Percentiles rank a stretch among this genome's conserved stretches.
These are phyloP conservation scores for Orbilia ellipsospora DNA, from an alignment of 2,329 filamentous ascomycete species.

Conservation along the genomic window DNA sequence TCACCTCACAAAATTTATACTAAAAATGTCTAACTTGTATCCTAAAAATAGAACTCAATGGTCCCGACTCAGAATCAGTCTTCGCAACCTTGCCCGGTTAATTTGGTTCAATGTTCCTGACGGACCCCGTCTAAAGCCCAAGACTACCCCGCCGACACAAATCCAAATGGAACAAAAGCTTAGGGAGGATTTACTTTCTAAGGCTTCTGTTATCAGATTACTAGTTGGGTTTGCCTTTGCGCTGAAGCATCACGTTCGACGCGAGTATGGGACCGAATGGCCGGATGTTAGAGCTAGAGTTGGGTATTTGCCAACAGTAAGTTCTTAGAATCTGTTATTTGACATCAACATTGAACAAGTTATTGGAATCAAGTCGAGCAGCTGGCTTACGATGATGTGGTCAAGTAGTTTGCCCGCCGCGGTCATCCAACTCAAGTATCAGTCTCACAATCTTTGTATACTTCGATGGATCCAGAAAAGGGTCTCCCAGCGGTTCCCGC, in stretches of 20 bases:
- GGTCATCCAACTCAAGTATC: slow-evolving; percentile 40
- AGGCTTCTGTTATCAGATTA: slow-evolving; percentile 52
- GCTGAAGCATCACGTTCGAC: slow-evolving; percentile 50
- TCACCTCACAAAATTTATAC: background rate
- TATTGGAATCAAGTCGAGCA: too few species aligned
- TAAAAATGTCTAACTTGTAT: background rate
- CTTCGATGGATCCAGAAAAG: slow-evolving; percentile 49
- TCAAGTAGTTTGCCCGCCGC: slow-evolving; percentile 41
- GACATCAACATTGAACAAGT: too few species aligned
- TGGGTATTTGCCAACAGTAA: slow-evolving; percentile 54
- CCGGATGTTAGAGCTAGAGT: slow-evolving; percentile 49
- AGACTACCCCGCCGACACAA: slow-evolving; percentile 41
- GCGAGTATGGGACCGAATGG: slow-evolving; percentile 55
- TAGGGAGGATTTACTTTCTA: slow-evolving; percentile 51
- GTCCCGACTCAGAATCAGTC: slow-evolving; percentile 32
- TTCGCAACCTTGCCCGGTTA: slow-evolving; percentile 37
- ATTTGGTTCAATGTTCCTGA: slow-evolving; percentile 53
- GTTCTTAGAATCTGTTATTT: slow-evolving; percentile 2
- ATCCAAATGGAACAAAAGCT: slow-evolving; percentile 51
- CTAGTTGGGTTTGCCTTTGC: slow-evolving; percentile 53
- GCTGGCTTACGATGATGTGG: background rate
- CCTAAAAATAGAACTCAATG: slow-evolving; percentile 26
- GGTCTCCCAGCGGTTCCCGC: slow-evolving; percentile 43
- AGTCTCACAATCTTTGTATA: slow-evolving; percentile 47
- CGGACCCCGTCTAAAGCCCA: slow-evolving; percentile 30